These are phyloP conservation scores for Pythium insidiosum DNA, from an alignment of 352 stramenopile species.

Conservation along the genomic window DNA sequence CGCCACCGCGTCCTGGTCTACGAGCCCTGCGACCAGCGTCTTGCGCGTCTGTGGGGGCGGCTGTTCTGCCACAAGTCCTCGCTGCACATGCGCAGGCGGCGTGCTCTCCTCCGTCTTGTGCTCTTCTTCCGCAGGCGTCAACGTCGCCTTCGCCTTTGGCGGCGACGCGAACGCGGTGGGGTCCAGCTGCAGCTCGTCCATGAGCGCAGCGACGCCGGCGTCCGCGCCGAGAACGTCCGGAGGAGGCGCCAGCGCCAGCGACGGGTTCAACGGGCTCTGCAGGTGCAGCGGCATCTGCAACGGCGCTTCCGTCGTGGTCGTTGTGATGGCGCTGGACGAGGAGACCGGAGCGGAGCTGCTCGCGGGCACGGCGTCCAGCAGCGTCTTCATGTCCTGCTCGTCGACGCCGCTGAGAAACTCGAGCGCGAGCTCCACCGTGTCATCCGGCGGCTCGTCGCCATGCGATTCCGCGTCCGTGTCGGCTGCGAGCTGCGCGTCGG, in stretches of 20 bases:
- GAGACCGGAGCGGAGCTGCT: neutral
- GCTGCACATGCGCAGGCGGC: conserved; percentile 16
- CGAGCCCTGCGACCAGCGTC: neutral
- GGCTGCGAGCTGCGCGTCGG: neutral
- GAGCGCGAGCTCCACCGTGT: conserved; percentile 23
- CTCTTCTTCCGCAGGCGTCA: conserved; percentile 24
- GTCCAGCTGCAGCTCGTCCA: conserved; percentile 42
- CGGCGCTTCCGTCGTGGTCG: neutral
- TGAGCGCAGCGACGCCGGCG: conserved; percentile 31
- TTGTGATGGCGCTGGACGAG: neutral
- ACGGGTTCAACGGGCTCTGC: neutral
- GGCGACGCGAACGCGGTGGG: conserved; percentile 5
- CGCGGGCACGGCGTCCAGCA: conserved; percentile 34
- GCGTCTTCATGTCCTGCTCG: conserved; percentile 28
- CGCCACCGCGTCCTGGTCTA: conserved; percentile 16
- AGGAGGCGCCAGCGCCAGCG: neutral
- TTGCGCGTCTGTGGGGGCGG: conserved; percentile 6
- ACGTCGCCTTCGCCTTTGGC: conserved; percentile 22
- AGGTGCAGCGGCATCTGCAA: conserved; percentile 20
- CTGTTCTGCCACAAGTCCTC: too few relatives aligned
- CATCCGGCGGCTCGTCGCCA: conserved; percentile 17
- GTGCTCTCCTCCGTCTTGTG: conserved; percentile 48
- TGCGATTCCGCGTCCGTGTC: too few relatives aligned
- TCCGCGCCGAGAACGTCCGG: conserved; percentile 20
- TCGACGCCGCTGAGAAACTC: conserved; percentile 52